These are phyloP conservation scores for Sugiyamaella novakii DNA, from an alignment of 1,139 yeast species.

Conservation along the genomic window DNA sequence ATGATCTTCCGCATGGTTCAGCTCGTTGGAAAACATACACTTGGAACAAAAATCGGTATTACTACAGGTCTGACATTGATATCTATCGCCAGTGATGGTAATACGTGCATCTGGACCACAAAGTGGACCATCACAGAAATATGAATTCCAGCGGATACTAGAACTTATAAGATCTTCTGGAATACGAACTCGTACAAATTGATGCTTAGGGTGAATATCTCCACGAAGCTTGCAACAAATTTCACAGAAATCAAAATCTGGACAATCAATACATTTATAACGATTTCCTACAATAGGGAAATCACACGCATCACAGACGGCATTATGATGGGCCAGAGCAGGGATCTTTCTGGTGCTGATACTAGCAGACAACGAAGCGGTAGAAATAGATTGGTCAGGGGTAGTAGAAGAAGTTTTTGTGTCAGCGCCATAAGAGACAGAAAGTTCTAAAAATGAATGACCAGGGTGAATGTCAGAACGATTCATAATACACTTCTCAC, in stretches of 20 bases:
- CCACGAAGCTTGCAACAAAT: constrained; percentile 39
- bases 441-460: constrained; percentile 32
- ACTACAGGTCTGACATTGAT: constrained; percentile 53
- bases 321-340: constrained; percentile 18
- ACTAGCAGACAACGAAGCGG: not conserved
- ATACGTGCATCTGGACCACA: constrained; percentile 8
- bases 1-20: constrained; percentile 33
- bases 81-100: constrained; percentile 50
- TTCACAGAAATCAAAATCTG: constrained; percentile 56
- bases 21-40: constrained; percentile 44
- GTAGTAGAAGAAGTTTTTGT: not conserved
- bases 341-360: not conserved
- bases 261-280: constrained; percentile 54
- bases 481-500: constrained; percentile 45
- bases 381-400: not conserved
- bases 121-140: constrained; percentile 19
- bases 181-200: constrained; percentile 28
- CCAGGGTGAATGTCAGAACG: constrained; percentile 21
- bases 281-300: constrained; percentile 37
- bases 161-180: constrained; percentile 20
- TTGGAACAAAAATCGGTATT: constrained; percentile 55
- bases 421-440: not conserved
- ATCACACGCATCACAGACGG: constrained; percentile 32
- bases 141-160: not conserved
- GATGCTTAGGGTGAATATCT: constrained; percentile 27